Base-by-base conservation (phyloP, 1,139 yeast genomes). In the Spathaspora sp. region DNA sequence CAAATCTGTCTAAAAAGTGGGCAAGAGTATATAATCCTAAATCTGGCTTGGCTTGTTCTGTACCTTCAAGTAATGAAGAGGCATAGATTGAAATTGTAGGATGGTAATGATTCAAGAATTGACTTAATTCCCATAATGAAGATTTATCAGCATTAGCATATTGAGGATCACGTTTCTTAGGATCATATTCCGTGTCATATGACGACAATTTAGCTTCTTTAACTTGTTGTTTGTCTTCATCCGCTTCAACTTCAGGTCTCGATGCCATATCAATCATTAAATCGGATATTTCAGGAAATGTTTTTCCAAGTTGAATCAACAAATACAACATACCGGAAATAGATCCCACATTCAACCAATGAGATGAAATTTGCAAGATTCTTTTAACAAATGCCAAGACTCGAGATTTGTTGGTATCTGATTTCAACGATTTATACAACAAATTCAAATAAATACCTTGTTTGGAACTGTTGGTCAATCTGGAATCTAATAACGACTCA, bases 1-100 rank as follows among this genome's bases (percentile, higher is more conserved):
- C 97, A 70, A 95, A 93, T 65, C 96, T 81, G 67, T 93, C 97
- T 70, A 93, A 77, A 79, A 93, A 93, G 66, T 91, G 98, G 24
- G 89, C 75, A 53, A 93, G 74, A 0, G 97, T 84, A 67, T 84
- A 93, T 51, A 95, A 78, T 2, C 96, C 96, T 49, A 93, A 73
- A 65, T 93, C 98, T 8, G 99, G 99, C 46, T 75, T 73, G 36
- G 78, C 72, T 46, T 78, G 81, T 9, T 61, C 53, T 15, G 64
- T 60, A 6, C 78, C 80, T 16, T 69, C 73, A 18, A 82, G 56
- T 44, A 86, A 73, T 4, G 86, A 81, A 39, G 78, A 72, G 1
- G 97, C 96, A 60, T 90, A 93, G 16, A 88, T 75, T 39, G 88
- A 77, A 38, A 91, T 86, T 0, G 98, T 88, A 40, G 99, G 99